phyloP scores from a whole-genome alignment of 73 alveolate genomes.

The Tetrahymena elliotti region DNA sequence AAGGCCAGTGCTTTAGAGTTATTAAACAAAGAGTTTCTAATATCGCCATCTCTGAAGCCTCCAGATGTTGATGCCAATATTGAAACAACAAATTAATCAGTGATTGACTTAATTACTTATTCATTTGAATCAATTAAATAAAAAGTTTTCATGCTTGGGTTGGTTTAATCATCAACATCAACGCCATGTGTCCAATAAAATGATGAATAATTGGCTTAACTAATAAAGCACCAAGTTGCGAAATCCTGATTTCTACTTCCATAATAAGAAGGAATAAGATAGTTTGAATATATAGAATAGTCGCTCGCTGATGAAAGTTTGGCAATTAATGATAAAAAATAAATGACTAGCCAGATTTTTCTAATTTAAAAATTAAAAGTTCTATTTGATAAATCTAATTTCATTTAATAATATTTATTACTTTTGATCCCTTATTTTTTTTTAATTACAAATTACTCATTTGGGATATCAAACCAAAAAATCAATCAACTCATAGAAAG shows the following conservation, averaged over 20 bases:
- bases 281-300: neutral
- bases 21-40: neutral
- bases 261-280: neutral
- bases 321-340: neutral
- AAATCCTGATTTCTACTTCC: neutral
- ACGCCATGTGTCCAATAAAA: neutral
- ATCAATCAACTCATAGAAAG: neutral
- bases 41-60: neutral
- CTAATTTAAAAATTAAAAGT: neutral
- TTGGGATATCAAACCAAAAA: neutral
- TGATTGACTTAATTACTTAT: neutral
- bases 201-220: neutral
- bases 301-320: neutral
- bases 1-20: neutral
- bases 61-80: neutral
- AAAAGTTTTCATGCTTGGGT: neutral
- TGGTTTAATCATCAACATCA: neutral
- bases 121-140: neutral
- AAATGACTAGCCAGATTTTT: neutral
- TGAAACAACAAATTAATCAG: neutral
- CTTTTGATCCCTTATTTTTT: neutral
- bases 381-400: too few species aligned
- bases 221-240: neutral
- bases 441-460: neutral
- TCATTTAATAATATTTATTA: neutral